Base-by-base conservation (phyloP, 106 monocot species). In the Alisma plantagoaquatica region DNA sequence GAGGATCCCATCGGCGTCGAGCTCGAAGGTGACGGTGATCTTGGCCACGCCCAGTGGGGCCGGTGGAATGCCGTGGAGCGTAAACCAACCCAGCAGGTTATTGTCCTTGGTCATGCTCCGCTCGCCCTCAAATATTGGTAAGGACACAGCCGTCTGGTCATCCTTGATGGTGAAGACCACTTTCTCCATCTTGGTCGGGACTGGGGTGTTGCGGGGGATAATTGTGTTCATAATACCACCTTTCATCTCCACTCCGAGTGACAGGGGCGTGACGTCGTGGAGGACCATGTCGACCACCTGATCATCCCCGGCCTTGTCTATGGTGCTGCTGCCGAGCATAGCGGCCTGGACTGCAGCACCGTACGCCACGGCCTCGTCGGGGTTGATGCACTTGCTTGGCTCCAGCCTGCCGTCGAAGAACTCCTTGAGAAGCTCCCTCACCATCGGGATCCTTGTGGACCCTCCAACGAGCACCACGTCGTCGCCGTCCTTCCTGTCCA, bases 171-270 rank as follows among this genome's bases (percentile, higher is more conserved):
- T 83, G 25, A 70, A 70, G 74, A 77, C 77, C 31, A 27, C 70
- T 52, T 47, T 77, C 70, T 62, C 74, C 77, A 53, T 83, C 77
- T 52, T 67, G 73, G 82, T 70, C 2, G 77, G 82, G 14, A 83
- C 70, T 16, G 82, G 70, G 27, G 82, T 83, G 59, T 74, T 77
- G 38, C 82, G 46, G 0, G 82, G 77, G 20, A 49, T 26, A 16
- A 49, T 26, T 12, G 27, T 15, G 22, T 4, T 49, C 49, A 49
- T 49, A 20, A 49, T n/a, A 2, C 49, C 19, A 17, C 22, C 49
- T 49, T 49, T 49, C 12, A 49, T 12, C 22, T 49, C 62, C 10
- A 62, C 16, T 16, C 62, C 50, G 19, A 62, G 62, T 12, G 46
- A 47, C 11, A 62, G 48, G 15, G 74, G 74, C 1, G 74, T 62